These are phyloP conservation scores for Coemansia sp. DNA, from an alignment of 192 early-diverging fungal genomes.

Conservation along the genomic window DNA sequence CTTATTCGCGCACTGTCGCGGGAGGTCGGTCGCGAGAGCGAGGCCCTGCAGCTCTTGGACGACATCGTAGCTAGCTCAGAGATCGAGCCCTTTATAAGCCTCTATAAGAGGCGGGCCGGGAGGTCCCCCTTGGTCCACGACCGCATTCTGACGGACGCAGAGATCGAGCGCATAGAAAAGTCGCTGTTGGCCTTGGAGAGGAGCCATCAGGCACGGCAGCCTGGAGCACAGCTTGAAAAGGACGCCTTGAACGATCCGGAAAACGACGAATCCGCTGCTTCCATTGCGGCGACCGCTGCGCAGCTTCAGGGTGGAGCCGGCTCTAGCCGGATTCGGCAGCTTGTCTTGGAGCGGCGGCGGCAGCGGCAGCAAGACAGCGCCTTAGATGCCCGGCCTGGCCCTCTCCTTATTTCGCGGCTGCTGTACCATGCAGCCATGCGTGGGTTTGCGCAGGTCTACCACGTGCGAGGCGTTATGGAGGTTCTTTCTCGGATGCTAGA, in stretches of 20 bases:
- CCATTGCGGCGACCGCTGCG: slow-evolving; percentile 2
- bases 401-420: slow-evolving; percentile 21
- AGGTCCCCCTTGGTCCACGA: slow-evolving; percentile 3
- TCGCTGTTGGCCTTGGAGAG: slow-evolving; percentile 11
- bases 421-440: slow-evolving; percentile 52
- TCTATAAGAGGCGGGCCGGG: slow-evolving; percentile 2
- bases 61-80: slow-evolving; percentile 37
- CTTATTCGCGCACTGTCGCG: slow-evolving; percentile 38
- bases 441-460: slow-evolving; percentile 46
- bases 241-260: not conserved
- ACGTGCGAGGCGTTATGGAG: slow-evolving; percentile 46
- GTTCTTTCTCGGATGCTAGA: slow-evolving; percentile 47
- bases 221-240: not conserved
- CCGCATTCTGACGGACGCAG: slow-evolving; percentile 36
- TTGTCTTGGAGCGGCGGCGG: slow-evolving; percentile 24
- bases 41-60: slow-evolving; percentile 45
- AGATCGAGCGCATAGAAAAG: slow-evolving; percentile 40
- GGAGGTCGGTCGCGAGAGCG: slow-evolving; percentile 34
- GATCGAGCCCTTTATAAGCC: slow-evolving; percentile 30
- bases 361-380: slow-evolving; percentile 8
- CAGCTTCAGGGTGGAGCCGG: not conserved
- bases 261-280: slow-evolving; percentile 3
- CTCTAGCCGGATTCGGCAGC: slow-evolving; percentile 20
- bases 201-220: slow-evolving; percentile 8
- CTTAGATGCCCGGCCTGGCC: not conserved